Evolutionary conservation across 2,329 filamentous ascomycete species (phyloP), one percentile per base, ranked within the genome.

Genomic region (Passalora sequoiae): DNA sequence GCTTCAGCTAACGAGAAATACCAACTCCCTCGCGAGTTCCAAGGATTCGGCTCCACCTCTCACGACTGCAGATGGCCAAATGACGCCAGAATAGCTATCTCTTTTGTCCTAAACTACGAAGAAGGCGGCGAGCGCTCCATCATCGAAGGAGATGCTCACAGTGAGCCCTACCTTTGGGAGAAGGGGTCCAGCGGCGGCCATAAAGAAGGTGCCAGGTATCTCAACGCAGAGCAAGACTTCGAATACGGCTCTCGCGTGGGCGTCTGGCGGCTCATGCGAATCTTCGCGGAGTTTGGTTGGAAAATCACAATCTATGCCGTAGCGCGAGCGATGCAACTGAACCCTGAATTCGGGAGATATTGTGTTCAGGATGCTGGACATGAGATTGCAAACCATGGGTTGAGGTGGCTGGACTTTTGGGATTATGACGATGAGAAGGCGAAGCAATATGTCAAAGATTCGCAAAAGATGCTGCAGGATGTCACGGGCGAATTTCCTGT

Each of bases 191-290:
- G 50, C 1, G 55, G 54, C 21, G 56, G 55, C 21, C 37, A 48
- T 28, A 51, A 29, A 50, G 55, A 53, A 41, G 52, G 39, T 44
- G 63, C 22, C 50, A 66, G 72, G 37, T 66, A 64, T 36, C 62
- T 68, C 49, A 74, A 70, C 47, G 65, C 65, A 38, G 73, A 76
- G 57, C 51, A 54, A 20, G 72, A 75, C 50, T 68, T 67, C 40
- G 66, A 68, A 36, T 65, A 65, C 38, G 62, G 64, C 17, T 58
- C 54, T 12, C 54, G 64, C 8, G 54, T 59, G 2, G 64, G 64
- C 4, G 60, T 65, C 4, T 70, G 68, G 67, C 55, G 68, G 10
- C 51, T 71, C 4, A 61, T 67, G 47, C 58, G 65, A 3, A 54
- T 71, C 2, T 69, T 70, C 53, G 63, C 65, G 42, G 66, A 69